Base-by-base conservation (phyloP, 2,329 filamentous ascomycete genomes). In the Arthrobotrys pseudoclavata region DNA sequence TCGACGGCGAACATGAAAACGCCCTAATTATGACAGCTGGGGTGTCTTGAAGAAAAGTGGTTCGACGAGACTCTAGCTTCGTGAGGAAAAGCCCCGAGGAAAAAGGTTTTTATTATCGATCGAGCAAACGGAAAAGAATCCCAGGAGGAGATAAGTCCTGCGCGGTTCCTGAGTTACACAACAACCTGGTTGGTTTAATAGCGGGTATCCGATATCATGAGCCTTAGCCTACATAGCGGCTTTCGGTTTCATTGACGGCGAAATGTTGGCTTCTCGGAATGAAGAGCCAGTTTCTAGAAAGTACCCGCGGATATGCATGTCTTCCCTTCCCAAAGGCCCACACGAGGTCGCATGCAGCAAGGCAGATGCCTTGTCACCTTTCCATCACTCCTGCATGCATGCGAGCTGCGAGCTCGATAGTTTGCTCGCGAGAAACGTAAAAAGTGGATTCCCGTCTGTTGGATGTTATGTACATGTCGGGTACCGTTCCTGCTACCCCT, bases 231-330 rank as follows among this genome's bases (percentile, higher is more conserved):
- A 20, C n/a, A n/a, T n/a, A n/a, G n/a, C n/a, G n/a, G 42, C 42
- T 31, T 31, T 31, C 26, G 26, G 50, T 31, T 31, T 34, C 18
- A 18, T 57, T 29, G 52, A 60, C 22, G 52, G 52, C 52, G 37
- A 57, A 57, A 22, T 31, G 50, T 34, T 40, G 12, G 42, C 42
- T 45, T 45, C 34, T 60, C 55, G 55, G 55, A 26, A 60, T 60
- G 60, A 72, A 57, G 24, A 26, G 48, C n/a, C 31, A 10, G 53
- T 53, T 64, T 66, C 69, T 72, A 64, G 69, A 72, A 72, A 72
- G 60, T 72, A 72, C 60, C 60, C 69, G 69, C 69, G 69, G 69
- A 72, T 72, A 63, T 63, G 60, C 69, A 72, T 61, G 60, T 66
- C 31, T 60, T 60, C 24, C 48, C 61, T 42, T 47, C 26, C 34